Evolutionary conservation across 1,284 basidiomycete species (phyloP), one percentile per base, ranked within the genome.

Genomic region (Wallemia hederae): DNA sequence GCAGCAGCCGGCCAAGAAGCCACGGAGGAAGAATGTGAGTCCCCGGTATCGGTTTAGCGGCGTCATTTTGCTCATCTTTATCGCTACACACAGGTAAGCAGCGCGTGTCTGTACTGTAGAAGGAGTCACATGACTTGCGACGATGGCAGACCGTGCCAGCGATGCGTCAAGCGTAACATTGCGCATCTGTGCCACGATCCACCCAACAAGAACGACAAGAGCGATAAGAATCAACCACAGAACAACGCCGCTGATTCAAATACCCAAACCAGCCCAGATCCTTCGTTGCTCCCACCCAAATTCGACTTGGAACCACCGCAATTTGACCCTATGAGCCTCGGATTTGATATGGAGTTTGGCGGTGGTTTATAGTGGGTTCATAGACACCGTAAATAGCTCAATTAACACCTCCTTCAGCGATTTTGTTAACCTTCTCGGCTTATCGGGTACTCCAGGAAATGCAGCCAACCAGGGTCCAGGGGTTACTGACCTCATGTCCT

Each of bases 111-210:
- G 59, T 72, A 71, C 66, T 72, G 71, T 60, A 63, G 71, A 2
- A 63, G 70, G 1, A 66, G 65, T 24, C 71, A 72, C 64, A 72
- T 72, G 71, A 68, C 69, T 3, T 72, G 71, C 63, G 71, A 72
- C 55, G 68, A 70, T 22, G 66, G 66, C n/a, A 62, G 70, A 2
- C 71, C 71, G 1, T 72, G 71, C 59, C 65, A 66, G 57, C 62
- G 71, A 2, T 72, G 72, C 62, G 67, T 73, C 65, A 73, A 73
- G 64, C 65, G 72, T 24, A 71, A 72, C 60, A 73, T 73, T 33
- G 70, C 72, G 0, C 71, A 73, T 62, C 64, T 73, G 17, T 73
- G 72, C 61, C 39, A 49, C 66, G 66, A 49, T 49, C 39, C 39
- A 22, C 39, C 39, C 22, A 49, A n/a, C 39, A 49, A 49, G 39